phyloP scores from a whole-genome alignment of 805 yeast genomes.

The Ogataea nakhonphanomensis region DNA sequence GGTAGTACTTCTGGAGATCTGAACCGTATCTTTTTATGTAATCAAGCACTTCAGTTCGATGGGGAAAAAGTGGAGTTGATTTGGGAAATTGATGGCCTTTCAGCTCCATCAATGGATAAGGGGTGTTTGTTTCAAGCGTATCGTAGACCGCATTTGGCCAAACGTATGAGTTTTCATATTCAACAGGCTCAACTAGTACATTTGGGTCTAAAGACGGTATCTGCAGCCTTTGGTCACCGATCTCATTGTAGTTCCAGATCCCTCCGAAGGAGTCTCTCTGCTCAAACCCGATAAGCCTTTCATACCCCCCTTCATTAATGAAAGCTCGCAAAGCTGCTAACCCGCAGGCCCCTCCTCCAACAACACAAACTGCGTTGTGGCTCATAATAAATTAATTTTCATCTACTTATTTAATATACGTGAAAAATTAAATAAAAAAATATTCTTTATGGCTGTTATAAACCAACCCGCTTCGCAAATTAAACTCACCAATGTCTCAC shows the following conservation, averaged over 20 bases:
- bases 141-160: constrained; percentile 61
- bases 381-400: not conserved
- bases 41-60: constrained; percentile 51
- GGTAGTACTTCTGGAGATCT: constrained; percentile 37
- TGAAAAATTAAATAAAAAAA: not conserved
- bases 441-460: constrained; percentile 39
- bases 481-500: constrained; percentile 87
- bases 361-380: constrained; percentile 46
- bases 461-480: constrained; percentile 90
- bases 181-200: constrained; percentile 11
- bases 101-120: constrained; percentile 64
- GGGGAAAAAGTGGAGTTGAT: constrained; percentile 50
- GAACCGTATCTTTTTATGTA: constrained; percentile 55
- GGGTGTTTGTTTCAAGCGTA: constrained; percentile 66
- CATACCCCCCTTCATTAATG: constrained; percentile 44
- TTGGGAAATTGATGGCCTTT: constrained; percentile 48
- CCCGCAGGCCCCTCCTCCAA: constrained; percentile 82
- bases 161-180: constrained; percentile 24
- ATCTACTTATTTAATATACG: not conserved
- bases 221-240: constrained; percentile 11
- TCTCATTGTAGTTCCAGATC: constrained; percentile 62
- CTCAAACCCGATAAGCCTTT: constrained; percentile 56
- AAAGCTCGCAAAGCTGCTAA: constrained; percentile 64
- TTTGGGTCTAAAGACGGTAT: constrained; percentile 33
- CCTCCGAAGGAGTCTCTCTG: constrained; percentile 66